Evolutionary conservation across 2,329 filamentous ascomycete species (phyloP).

Genomic region (Ophiostoma piceae): DNA sequence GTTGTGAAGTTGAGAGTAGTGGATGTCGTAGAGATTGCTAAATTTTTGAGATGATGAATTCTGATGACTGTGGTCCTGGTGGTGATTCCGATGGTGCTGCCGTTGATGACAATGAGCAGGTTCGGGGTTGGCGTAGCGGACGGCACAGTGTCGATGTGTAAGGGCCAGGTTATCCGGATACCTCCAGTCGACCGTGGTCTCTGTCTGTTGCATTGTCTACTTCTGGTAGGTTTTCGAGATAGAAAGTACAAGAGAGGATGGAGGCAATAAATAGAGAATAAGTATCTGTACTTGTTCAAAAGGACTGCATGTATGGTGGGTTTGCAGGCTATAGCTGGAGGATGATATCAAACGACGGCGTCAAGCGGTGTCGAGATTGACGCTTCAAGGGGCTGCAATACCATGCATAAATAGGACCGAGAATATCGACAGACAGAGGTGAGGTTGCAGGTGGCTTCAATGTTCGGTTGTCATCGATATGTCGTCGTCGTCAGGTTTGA

Average conservation of each 20-base stretch:
- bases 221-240: not conserved
- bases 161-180: constrained; percentile 17
- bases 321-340: not conserved
- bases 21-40: not conserved
- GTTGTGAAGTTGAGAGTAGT: not conserved
- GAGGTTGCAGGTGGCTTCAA: not conserved
- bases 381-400: not conserved
- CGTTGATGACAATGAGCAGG: not conserved
- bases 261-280: not conserved
- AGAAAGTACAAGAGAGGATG: not conserved
- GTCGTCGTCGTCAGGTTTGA: not conserved
- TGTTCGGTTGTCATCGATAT: not conserved
- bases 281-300: not conserved
- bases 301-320: not conserved
- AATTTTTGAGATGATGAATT: not conserved
- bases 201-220: constrained; percentile 23
- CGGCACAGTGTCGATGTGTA: not conserved
- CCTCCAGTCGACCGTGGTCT: constrained; percentile 20
- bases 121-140: not conserved
- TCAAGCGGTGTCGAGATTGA: not conserved
- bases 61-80: not conserved
- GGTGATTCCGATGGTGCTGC: not conserved
- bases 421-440: not conserved
- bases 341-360: not conserved
- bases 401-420: not conserved